A percentile compares a stretch with the other conserved stretches of the same genome.
Evolutionary conservation across 2,329 filamentous ascomycete genomes (phyloP).

Genomic region (Hymenoscyphus scutula): DNA sequence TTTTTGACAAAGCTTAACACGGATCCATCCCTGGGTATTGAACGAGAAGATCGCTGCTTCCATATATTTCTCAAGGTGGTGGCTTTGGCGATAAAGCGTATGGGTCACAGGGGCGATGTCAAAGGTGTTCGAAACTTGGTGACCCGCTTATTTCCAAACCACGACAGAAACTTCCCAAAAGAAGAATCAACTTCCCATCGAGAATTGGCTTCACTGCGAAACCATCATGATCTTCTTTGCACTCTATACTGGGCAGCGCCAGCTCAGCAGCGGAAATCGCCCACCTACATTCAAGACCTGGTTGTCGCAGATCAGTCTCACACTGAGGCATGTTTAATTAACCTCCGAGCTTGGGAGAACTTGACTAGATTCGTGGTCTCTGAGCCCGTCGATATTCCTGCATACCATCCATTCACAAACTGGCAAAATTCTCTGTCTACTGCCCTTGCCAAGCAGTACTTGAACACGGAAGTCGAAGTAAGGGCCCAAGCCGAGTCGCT

Average conservation of each 20-base stretch:
- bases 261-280: conserved; percentile 49
- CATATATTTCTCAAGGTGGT: conserved; percentile 66
- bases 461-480: conserved; percentile 31
- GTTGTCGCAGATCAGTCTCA: conserved; percentile 60
- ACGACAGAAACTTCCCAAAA: conserved; percentile 62
- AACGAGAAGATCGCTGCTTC: conserved; percentile 60
- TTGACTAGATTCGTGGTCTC: conserved; percentile 58
- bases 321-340: conserved; percentile 64
- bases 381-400: conserved; percentile 41
- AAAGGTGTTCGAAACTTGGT: conserved; percentile 63
- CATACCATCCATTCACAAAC: conserved; percentile 49
- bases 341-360: conserved; percentile 61
- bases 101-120: conserved; percentile 45
- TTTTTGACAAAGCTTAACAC: conserved; percentile 57
- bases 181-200: conserved; percentile 58
- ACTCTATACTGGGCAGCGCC: conserved; percentile 66
- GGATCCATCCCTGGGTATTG: conserved; percentile 46
- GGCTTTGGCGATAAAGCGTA: conserved; percentile 53
- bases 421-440: conserved; percentile 60
- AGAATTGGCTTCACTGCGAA: conserved; percentile 62
- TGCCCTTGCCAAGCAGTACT: conserved; percentile 56
- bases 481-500: conserved; percentile 26
- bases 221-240: conserved; percentile 67
- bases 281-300: conserved; percentile 56
- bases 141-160: conserved; percentile 62